phyloP scores from a whole-genome alignment of 2,329 filamentous ascomycete genomes.

The Cryphonectria parasitica region DNA sequence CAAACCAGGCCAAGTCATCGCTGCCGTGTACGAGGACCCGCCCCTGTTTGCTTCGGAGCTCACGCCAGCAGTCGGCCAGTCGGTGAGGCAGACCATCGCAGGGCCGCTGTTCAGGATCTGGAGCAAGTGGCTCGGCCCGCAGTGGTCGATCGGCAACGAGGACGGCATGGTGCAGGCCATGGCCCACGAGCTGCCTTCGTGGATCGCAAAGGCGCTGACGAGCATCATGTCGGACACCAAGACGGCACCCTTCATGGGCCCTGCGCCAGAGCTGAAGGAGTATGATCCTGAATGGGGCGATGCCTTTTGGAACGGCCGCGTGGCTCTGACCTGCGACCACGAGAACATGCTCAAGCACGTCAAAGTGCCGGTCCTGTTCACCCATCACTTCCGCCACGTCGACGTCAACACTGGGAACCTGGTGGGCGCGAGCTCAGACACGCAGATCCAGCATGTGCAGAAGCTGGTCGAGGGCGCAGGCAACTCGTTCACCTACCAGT shows the following conservation, averaged over 20 bases:
- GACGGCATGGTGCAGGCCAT: conserved; percentile 29
- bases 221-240: conserved; percentile 27
- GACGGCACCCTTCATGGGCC: conserved; percentile 20
- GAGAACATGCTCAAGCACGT: conserved; percentile 31
- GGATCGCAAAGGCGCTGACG: conserved; percentile 24
- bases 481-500: conserved; percentile 26
- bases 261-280: conserved; percentile 25
- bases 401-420: conserved; percentile 24
- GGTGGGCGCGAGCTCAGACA: conserved; percentile 22
- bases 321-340: conserved; percentile 28
- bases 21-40: conserved; percentile 30
- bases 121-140: conserved; percentile 31
- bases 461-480: conserved; percentile 26
- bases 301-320: conserved; percentile 24
- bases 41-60: conserved; percentile 29
- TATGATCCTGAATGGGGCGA: conserved; percentile 31
- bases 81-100: conserved; percentile 24
- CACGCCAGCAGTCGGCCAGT: conserved; percentile 28
- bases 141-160: conserved; percentile 29
- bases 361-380: conserved; percentile 30
- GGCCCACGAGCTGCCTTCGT: conserved; percentile 26
- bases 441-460: conserved; percentile 25
- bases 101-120: conserved; percentile 29
- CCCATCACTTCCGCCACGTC: conserved; percentile 29
- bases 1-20: conserved; percentile 28